phyloP scores from a whole-genome alignment of 768 basidiomycete genomes.

The Hemileccinum rubropunctum region DNA sequence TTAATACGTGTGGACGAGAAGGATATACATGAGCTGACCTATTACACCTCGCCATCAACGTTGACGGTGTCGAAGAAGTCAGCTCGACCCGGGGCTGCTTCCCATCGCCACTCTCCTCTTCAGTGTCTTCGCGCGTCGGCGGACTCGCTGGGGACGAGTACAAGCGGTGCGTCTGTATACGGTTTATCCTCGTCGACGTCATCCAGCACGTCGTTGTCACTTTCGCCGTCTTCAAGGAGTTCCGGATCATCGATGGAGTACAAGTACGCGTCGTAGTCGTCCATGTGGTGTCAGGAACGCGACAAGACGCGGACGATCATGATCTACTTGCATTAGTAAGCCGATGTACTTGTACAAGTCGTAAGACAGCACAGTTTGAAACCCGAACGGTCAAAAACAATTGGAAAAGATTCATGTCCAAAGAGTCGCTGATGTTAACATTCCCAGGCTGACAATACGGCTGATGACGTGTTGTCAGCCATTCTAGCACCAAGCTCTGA shows the following conservation, averaged over 20 bases:
- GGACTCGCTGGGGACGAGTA: slow-evolving; percentile 20
- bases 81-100: not conserved
- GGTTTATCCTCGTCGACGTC: slow-evolving; percentile 20
- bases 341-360: too few relatives aligned
- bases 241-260: slow-evolving; percentile 21
- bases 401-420: too few relatives aligned
- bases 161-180: slow-evolving; percentile 2
- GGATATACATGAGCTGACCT: slow-evolving; percentile 7
- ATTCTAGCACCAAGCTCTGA: too few relatives aligned
- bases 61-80: not conserved
- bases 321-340: too few relatives aligned
- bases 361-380: too few relatives aligned
- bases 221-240: slow-evolving; percentile 2
- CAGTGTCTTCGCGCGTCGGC: slow-evolving; percentile 1
- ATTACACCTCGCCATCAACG: slow-evolving; percentile 11
- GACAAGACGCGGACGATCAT: slow-evolving; percentile 6
- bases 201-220: slow-evolving; percentile 22
- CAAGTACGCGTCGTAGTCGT: slow-evolving; percentile 24
- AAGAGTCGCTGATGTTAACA: too few relatives aligned
- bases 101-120: not conserved
- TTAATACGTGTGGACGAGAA: not conserved
- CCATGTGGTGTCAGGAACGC: slow-evolving; percentile 7
- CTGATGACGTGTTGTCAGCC: too few relatives aligned
- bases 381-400: too few relatives aligned
- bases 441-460: too few relatives aligned